A percentile compares a stretch with the other conserved stretches of the same genome.
These are phyloP conservation scores for Podospora tetraspora DNA, from an alignment of 495 filamentous ascomycete genomes.

Conservation along the genomic window DNA sequence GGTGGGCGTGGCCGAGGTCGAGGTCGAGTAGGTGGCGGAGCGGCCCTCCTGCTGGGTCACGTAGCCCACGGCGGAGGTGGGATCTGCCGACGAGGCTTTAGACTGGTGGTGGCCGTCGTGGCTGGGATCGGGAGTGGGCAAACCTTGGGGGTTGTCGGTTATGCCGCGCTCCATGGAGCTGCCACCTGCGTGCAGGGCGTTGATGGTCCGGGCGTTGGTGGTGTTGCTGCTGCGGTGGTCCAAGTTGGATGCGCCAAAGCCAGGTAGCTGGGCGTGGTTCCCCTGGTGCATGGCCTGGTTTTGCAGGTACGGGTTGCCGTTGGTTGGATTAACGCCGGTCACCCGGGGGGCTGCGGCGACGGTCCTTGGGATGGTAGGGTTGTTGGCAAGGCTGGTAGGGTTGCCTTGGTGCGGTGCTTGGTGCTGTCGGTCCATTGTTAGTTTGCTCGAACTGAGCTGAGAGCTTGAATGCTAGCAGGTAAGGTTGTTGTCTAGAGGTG, in stretches of 20 bases:
- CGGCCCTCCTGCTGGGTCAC: slow-evolving; percentile 71
- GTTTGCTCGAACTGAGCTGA: no score
- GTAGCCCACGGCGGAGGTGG: slow-evolving; percentile 74
- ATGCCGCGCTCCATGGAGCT: slow-evolving; percentile 83
- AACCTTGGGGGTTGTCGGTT: slow-evolving; percentile 97
- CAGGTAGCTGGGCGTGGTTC: neutral
- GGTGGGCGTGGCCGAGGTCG: slow-evolving; percentile 74
- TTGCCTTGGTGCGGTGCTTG: no score
- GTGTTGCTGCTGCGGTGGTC: neutral
- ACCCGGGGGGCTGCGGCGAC: neutral
- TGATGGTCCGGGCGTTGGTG: slow-evolving; percentile 23
- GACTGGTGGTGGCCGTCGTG: slow-evolving; percentile 64
- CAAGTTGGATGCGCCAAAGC: neutral
- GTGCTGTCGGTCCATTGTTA: neutral
- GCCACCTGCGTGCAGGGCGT: slow-evolving; percentile 26
- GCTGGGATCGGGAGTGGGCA: slow-evolving; percentile 75
- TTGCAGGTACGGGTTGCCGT: neutral
- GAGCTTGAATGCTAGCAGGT: neutral
- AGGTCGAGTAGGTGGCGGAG: slow-evolving; percentile 62
- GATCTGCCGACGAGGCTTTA: slow-evolving; percentile 81
- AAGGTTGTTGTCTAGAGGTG: no score
- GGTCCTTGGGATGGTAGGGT: neutral
- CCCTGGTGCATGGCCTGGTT: neutral
- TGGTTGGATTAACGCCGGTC: neutral
- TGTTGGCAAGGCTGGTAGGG: no score